Evolutionary conservation across 257 asterid genomes (phyloP), one percentile per base, ranked within the genome.

Genomic region (Solanum medicagineum): DNA sequence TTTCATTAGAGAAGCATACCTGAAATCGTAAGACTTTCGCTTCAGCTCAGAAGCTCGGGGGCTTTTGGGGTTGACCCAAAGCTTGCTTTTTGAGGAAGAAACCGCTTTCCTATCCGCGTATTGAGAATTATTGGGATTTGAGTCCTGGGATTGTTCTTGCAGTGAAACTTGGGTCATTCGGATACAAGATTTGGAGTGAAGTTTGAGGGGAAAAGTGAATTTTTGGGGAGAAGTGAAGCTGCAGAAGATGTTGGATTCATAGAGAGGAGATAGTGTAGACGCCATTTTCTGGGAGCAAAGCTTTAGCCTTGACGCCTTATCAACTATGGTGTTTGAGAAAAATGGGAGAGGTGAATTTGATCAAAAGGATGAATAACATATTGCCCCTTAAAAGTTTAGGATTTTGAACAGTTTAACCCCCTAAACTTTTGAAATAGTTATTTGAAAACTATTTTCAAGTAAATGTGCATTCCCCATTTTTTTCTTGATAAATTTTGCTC

Each of bases 31-130:
- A 2, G 96, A 92, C 16, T 84, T 89, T 22, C 87, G 86, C 87
- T 91, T 86, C 20, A 97, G 88, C 66, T 91, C 88, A 4, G 92
- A 83, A 59, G 98, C 98, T 54, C 88, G 84, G 79, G 95, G 89
- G 90, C 94, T 94, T 55, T 88, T 93, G 73, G 98, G 99, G 73
- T 97, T 95, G 85, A 97, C 92, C 99, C 98, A 97, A 29, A 59
- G 60, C 42, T 75, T 70, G 70, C 91, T 83, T 69, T 93, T 94
- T 17, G 97, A 69, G 2, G 89, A 87, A 74, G 94, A 66, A 1
- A 6, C 22, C 17, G 87, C 4, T 47, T 87, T 89, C 24, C 32
- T 66, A 66, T 29, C 12, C 15, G 92, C 86, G 87, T 20, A 29
- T 71, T 87, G 84, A 11, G 92, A 86, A 77, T 63, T 87, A 81